phyloP scores from a whole-genome alignment of 1,139 yeast species.

The Hansenula sp. region DNA sequence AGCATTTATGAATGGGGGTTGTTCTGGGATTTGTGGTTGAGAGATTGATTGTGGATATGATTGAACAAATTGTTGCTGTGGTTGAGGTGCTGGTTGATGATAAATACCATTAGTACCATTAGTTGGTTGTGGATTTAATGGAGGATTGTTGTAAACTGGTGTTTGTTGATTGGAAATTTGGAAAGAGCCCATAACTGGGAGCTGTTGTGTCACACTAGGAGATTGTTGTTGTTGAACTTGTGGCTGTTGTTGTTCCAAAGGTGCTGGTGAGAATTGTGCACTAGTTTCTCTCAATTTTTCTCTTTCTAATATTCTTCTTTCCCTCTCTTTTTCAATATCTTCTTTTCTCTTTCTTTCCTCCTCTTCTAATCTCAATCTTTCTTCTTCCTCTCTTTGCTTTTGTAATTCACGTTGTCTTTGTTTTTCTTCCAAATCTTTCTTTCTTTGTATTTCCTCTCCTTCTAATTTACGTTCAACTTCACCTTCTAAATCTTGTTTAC shows the following conservation, averaged over 20 bases:
- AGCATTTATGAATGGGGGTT: too few relatives aligned
- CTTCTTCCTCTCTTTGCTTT: slow-evolving; percentile 14
- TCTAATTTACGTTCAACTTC: slow-evolving; percentile 17
- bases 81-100: neutral
- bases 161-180: neutral
- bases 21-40: neutral
- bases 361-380: slow-evolving; percentile 10
- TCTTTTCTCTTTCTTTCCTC: slow-evolving; percentile 19
- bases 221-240: neutral
- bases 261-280: neutral
- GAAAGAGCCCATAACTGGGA: slow-evolving; percentile 1
- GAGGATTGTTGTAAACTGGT: neutral
- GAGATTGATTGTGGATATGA: too few relatives aligned
- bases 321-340: slow-evolving; percentile 18
- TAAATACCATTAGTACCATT: neutral
- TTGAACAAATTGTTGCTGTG: neutral
- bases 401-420: slow-evolving; percentile 17
- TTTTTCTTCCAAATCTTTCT: slow-evolving; percentile 17
- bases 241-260: neutral
- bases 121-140: too few relatives aligned
- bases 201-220: too few relatives aligned
- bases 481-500: slow-evolving; percentile 21
- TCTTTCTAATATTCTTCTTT: slow-evolving; percentile 16
- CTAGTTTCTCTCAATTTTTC: slow-evolving; percentile 8
- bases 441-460: slow-evolving; percentile 13